phyloP scores from a whole-genome alignment of 805 yeast genomes.

The Yamadazyma philogaea region DNA sequence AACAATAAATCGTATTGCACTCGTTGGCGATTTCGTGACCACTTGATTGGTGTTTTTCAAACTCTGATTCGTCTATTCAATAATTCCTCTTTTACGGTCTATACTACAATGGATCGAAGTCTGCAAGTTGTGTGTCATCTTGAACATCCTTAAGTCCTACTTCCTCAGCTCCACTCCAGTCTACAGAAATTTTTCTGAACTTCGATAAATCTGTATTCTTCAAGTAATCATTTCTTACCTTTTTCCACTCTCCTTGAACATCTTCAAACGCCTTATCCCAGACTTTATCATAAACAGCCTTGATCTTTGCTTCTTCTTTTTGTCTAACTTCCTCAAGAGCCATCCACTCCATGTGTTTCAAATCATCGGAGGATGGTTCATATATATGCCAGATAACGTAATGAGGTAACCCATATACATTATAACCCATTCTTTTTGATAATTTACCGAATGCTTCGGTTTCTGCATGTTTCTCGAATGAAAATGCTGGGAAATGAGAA shows the following conservation, averaged over 20 bases:
- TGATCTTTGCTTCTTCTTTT: conserved; percentile 58
- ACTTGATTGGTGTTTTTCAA: no score
- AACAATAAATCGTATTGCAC: no score
- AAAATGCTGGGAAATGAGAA: conserved; percentile 93
- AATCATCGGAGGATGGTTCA: conserved; percentile 92
- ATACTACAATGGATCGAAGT: conserved; percentile 32
- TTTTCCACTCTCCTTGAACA: conserved; percentile 67
- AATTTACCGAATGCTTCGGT: conserved; percentile 96
- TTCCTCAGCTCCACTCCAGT: conserved; percentile 66
- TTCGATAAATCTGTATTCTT: conserved; percentile 69
- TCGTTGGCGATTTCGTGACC: no score
- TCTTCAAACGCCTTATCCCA: conserved; percentile 80
- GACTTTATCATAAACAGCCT: conserved; percentile 62
- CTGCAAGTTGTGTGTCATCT: conserved; percentile 38
- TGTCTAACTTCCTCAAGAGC: conserved; percentile 72
- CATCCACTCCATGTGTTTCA: conserved; percentile 82
- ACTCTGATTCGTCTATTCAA: neutral
- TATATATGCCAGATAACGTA: conserved; percentile 96
- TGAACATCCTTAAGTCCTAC: conserved; percentile 22
- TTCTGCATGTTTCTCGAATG: conserved; percentile 94
- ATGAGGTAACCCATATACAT: conserved; percentile 88
- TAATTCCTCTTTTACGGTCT: neutral
- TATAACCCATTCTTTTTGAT: conserved; percentile 79
- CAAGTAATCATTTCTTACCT: conserved; percentile 66
- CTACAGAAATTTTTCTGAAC: conserved; percentile 51